Conservation (phyloP, 2,329 filamentous ascomycete genomes). For the Talaromyces sp. region DNA sequence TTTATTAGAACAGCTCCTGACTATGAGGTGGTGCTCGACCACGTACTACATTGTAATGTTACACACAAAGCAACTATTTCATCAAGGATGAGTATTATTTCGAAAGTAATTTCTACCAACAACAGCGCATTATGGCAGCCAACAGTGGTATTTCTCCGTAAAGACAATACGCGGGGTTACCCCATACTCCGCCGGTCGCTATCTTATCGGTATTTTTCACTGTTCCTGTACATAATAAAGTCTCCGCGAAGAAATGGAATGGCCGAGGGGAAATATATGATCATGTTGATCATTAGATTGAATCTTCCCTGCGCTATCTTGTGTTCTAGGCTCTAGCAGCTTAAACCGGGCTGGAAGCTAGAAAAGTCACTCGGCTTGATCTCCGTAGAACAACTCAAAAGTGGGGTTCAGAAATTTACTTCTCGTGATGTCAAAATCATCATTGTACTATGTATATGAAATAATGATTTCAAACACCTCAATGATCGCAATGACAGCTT, state of each 20-base stretch:
- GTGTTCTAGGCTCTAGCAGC: neutral
- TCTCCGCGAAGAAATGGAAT: neutral
- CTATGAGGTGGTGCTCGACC: neutral
- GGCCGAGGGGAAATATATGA: neutral
- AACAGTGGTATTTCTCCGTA: neutral
- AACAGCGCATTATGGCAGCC: neutral
- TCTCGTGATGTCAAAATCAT: neutral
- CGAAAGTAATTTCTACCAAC: no score
- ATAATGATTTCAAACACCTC: no score
- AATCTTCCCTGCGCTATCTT: neutral
- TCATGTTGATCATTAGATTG: no score
- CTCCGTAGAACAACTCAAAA: neutral
- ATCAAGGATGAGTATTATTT: no score
- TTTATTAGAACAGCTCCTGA: neutral
- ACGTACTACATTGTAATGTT: neutral
- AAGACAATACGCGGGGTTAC: conserved; percentile 1
- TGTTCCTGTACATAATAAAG: neutral
- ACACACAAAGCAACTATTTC: neutral
- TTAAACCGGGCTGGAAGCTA: neutral
- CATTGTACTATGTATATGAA: no score
- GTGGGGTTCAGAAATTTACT: neutral
- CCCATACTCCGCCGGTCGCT: conserved; percentile 1
- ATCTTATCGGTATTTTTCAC: neutral
- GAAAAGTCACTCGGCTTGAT: neutral
- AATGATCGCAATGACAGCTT: no score